Conservation (phyloP, 139 green algal genomes). For the Volvox africanus region DNA sequence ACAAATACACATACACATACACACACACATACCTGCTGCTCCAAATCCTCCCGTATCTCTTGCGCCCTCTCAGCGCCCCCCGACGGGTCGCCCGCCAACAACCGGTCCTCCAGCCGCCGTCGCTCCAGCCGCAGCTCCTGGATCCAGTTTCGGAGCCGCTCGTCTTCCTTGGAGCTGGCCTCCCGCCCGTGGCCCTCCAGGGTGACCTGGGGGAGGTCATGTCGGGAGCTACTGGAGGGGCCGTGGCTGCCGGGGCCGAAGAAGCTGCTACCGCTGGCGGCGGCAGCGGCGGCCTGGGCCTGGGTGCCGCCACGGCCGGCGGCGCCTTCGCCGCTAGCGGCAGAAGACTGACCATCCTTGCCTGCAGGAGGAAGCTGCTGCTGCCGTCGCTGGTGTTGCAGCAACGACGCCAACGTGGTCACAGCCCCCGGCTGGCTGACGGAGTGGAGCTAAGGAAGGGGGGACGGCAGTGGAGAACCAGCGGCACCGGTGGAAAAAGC, state of each 20-base stretch:
- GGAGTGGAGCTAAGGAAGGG: no score
- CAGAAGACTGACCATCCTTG: no score
- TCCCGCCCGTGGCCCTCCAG: background rate
- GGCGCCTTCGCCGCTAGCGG: no score
- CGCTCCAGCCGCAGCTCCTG: constrained; percentile 57
- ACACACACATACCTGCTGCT: constrained; percentile 41
- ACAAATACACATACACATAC: background rate
- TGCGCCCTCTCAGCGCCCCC: constrained; percentile 3
- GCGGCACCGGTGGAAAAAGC: no score
- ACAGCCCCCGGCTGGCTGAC: no score
- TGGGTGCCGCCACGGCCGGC: background rate
- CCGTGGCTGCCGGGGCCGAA: background rate
- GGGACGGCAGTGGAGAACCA: no score
- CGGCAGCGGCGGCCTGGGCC: no score
- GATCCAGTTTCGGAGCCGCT: constrained; percentile 45
- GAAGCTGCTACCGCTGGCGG: background rate
- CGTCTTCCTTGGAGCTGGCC: constrained; percentile 37
- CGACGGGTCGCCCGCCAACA: constrained; percentile 40
- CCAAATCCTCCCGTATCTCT: constrained; percentile 55
- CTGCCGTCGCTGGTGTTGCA: no score
- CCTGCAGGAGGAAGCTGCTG: no score
- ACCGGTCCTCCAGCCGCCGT: constrained; percentile 58
- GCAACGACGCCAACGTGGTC: no score
- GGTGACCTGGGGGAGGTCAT: no score
- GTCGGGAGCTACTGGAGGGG: background rate